Evolutionary conservation across 225 moss, liverwort and hornwort species (phyloP).

Genomic region (Rhytidiadelphus loreus): DNA sequence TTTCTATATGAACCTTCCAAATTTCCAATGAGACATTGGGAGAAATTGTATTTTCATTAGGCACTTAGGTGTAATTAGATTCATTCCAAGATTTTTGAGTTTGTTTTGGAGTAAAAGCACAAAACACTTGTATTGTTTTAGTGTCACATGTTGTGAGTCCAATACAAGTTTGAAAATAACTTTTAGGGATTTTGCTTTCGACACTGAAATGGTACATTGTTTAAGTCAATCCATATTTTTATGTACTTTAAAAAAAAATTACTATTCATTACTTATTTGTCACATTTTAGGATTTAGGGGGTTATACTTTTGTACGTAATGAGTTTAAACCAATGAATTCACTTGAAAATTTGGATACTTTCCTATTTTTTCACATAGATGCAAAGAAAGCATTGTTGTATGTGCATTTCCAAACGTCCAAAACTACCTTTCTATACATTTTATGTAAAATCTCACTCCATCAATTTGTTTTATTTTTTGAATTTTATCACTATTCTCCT

Average conservation of each 20-base stretch:
- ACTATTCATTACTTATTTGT: background rate
- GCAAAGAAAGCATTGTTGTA: background rate
- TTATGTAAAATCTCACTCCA: background rate
- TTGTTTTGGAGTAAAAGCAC: background rate
- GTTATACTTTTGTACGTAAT: background rate
- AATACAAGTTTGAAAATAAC: background rate
- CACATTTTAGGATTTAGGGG: background rate
- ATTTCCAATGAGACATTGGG: background rate
- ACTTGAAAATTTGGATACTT: background rate
- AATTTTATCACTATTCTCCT: too few relatives aligned
- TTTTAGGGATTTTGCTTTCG: background rate
- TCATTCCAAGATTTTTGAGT: background rate
- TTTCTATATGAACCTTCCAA: background rate
- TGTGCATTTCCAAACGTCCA: background rate
- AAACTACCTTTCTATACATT: background rate
- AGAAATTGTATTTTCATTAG: background rate
- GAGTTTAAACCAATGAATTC: background rate
- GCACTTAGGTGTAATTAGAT: too few relatives aligned
- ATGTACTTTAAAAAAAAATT: background rate
- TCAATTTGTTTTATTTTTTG: background rate
- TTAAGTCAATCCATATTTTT: background rate
- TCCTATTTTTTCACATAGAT: background rate
- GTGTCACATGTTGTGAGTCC: fast-evolving
- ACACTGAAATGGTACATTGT: background rate
- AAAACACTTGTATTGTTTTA: background rate